phyloP scores from a whole-genome alignment of 2,329 filamentous ascomycete species.

The Botrytis sinoallii region DNA sequence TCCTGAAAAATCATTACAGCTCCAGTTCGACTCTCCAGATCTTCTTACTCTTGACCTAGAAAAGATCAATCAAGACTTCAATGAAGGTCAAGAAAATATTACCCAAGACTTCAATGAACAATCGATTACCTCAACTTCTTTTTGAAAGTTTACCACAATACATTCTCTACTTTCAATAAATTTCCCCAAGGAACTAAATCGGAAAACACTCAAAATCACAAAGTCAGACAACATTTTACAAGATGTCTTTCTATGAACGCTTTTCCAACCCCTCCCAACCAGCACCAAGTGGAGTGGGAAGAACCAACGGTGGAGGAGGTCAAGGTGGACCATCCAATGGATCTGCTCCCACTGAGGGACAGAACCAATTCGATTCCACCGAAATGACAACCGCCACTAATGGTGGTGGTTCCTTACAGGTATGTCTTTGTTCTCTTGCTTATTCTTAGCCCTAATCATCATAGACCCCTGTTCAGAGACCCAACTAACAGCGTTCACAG shows the following conservation, averaged over 20 bases:
- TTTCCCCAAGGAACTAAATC: rapidly evolving
- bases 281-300: not conserved
- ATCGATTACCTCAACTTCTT: not conserved
- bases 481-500: not conserved
- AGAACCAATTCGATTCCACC: not conserved
- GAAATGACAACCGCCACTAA: not conserved
- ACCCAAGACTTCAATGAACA: not conserved
- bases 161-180: rapidly evolving
- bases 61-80: rapidly evolving
- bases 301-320: too few relatives aligned
- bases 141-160: not conserved
- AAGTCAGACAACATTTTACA: not conserved
- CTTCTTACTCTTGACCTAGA: not conserved
- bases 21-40: not conserved
- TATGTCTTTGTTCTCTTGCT: too few relatives aligned
- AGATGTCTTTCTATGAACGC: not conserved
- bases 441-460: rapidly evolving
- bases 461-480: rapidly evolving
- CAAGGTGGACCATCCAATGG: not conserved
- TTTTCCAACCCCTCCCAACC: not conserved
- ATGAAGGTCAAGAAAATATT: too few relatives aligned
- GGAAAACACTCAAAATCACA: not conserved
- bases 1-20: not conserved
- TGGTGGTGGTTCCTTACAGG: not conserved
- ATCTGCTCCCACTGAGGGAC: not conserved